These are phyloP conservation scores for Rhizophagus clarus DNA, from an alignment of 192 early-diverging fungal species.

Conservation along the genomic window DNA sequence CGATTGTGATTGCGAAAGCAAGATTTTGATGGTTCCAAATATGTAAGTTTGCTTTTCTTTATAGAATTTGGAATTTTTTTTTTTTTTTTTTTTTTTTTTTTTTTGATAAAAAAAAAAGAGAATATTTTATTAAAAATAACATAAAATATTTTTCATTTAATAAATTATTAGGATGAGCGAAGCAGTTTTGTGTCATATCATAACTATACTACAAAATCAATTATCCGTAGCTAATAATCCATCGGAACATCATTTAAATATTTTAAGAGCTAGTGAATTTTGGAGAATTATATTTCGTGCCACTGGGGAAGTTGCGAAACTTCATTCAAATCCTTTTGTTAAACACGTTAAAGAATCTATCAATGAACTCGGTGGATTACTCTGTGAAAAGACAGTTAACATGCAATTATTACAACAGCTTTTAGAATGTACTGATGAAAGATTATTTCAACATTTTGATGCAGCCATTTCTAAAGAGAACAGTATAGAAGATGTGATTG, in stretches of 20 bases:
- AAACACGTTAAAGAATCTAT: background rate
- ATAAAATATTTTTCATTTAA: no score
- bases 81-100: no score
- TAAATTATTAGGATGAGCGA: background rate
- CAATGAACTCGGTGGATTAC: background rate
- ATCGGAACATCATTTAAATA: background rate
- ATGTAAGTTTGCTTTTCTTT: background rate
- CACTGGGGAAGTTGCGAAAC: background rate
- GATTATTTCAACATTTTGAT: background rate
- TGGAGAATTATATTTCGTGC: background rate
- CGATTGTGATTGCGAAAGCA: background rate
- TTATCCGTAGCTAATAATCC: background rate
- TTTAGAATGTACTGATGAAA: background rate
- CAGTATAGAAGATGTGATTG: background rate
- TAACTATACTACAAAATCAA: background rate
- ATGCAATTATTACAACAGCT: background rate
- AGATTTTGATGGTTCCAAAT: background rate
- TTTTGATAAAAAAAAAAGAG: no score
- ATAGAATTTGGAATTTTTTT: background rate
- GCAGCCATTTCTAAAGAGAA: background rate
- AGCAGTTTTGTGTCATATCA: background rate
- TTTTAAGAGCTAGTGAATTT: background rate
- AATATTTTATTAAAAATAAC: no score
- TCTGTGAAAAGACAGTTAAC: background rate
- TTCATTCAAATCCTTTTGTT: background rate